Percentiles rank a stretch among this genome's conserved stretches.
phyloP scores from a whole-genome alignment of 148 eudicot genomes.

The Chenopodium formosanum region DNA sequence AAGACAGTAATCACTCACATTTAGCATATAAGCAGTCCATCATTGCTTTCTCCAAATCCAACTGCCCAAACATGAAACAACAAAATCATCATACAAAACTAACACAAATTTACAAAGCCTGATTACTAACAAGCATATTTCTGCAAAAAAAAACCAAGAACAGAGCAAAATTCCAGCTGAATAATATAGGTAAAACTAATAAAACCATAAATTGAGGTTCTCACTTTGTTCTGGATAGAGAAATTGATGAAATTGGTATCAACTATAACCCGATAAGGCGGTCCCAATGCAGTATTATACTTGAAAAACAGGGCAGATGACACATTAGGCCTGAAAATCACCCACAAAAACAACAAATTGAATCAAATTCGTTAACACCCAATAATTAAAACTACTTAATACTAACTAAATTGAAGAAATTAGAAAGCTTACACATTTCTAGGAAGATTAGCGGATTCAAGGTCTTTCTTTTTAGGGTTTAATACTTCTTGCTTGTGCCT shows the following conservation, averaged over 20 bases:
- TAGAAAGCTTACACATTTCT: conserved; percentile 67
- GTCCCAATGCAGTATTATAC: conserved; percentile 86
- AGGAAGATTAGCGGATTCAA: conserved; percentile 56
- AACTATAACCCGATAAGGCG: conserved; percentile 87
- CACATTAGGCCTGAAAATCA: conserved; percentile 63
- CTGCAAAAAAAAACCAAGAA: background rate
- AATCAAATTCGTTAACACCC: background rate
- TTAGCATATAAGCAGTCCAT: conserved; percentile 97
- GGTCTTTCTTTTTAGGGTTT: conserved; percentile 82
- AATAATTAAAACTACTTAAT: conserved; percentile 1
- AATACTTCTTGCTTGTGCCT: conserved; percentile 77
- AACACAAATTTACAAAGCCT: background rate
- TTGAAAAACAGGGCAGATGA: conserved; percentile 88
- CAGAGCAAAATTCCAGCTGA: background rate
- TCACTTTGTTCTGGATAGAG: conserved; percentile 91
- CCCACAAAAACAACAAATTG: conserved; percentile 14
- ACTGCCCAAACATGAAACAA: conserved; percentile 39
- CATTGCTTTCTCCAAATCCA: conserved; percentile 98
- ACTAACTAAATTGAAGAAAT: background rate
- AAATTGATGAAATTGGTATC: conserved; percentile 99
- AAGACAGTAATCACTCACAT: conserved; percentile 50
- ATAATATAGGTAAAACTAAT: background rate
- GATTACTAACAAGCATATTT: background rate
- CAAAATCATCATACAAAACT: background rate
- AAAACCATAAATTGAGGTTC: conserved; percentile 7